phyloP scores from a whole-genome alignment of 2,329 filamentous ascomycete species.

The Monilinia aucupariae region DNA sequence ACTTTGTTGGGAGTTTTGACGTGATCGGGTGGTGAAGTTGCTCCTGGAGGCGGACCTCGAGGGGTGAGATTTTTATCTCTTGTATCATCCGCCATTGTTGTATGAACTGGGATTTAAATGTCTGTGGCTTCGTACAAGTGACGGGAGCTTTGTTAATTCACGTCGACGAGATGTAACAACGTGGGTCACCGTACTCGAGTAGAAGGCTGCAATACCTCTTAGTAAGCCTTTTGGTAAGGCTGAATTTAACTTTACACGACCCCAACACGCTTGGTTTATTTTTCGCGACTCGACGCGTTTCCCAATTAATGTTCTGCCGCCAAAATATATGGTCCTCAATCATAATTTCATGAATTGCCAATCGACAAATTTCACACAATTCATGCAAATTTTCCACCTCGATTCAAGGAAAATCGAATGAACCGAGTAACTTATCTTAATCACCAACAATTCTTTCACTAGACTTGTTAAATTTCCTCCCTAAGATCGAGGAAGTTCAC shows the following conservation, averaged over 20 bases:
- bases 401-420: neutral
- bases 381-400: neutral
- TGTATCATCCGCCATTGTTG: conserved; percentile 36
- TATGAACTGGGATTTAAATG: neutral
- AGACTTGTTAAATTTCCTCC: conserved; percentile 23
- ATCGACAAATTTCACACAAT: neutral
- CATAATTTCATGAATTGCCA: conserved; percentile 14
- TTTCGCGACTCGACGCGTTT: conserved; percentile 14
- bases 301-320: neutral
- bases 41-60: conserved; percentile 36
- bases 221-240: neutral
- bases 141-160: conserved; percentile 12
- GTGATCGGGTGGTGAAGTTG: conserved; percentile 36
- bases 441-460: conserved; percentile 30
- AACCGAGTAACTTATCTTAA: neutral
- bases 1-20: conserved; percentile 35
- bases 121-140: neutral
- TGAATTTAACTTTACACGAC: conserved; percentile 11
- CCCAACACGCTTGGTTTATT: neutral
- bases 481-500: conserved; percentile 6
- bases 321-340: conserved; percentile 5
- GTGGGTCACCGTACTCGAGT: conserved; percentile 15
- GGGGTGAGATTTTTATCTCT: conserved; percentile 29
- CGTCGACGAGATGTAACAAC: neutral
- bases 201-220: neutral